Evolutionary conservation across 2,329 filamentous ascomycete genomes (phyloP), one percentile per base, ranked within the genome.

Genomic region (Arthrobotrys musiformis): DNA sequence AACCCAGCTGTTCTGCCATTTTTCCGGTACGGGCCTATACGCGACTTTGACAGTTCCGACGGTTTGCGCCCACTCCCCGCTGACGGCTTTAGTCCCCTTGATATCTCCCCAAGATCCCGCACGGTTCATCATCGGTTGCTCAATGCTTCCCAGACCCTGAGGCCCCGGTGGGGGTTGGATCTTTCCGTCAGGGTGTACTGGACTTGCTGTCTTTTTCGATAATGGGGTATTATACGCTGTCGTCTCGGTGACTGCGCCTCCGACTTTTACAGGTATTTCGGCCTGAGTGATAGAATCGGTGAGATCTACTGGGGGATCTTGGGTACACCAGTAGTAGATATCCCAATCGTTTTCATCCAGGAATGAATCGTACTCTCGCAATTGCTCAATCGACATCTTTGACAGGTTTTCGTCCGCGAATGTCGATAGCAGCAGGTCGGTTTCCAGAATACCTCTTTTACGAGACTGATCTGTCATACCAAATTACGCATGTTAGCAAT

Each of bases 301-400:
- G 35, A 89, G 87, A n/a, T 88, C 88, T 0, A 86, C 85, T 3
- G 88, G 85, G 11, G 90, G 87, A 81, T 93, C 90, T 84, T 99
- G 95, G 15, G 95, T 99, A 2, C 92, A 93, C 95, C 95, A 99
- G 87, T 99, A 99, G 87, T 99, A 99, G 78, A 99, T 97, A 83
- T 99, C 95, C 95, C 95, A 99, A 86, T 99, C 95, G 84, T 99
- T 99, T 85, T 99, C 95, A 84, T 99, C 95, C 70, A 99, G 90
- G 86, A 99, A 96, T 28, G 88, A 86, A 83, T 98, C 94, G 86
- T 95, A 98, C 84, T 97, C 89, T 81, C 88, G 85, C 81, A 98
- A 90, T 82, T 96, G 92, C 61, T 86, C 84, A 4, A 86, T 84
- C 0, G 88, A 89, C 92, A 99, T 97, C 78, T 85, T 86, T 48